phyloP scores from a whole-genome alignment of 2,329 filamentous ascomycete species.

The Apiospora hydei region DNA sequence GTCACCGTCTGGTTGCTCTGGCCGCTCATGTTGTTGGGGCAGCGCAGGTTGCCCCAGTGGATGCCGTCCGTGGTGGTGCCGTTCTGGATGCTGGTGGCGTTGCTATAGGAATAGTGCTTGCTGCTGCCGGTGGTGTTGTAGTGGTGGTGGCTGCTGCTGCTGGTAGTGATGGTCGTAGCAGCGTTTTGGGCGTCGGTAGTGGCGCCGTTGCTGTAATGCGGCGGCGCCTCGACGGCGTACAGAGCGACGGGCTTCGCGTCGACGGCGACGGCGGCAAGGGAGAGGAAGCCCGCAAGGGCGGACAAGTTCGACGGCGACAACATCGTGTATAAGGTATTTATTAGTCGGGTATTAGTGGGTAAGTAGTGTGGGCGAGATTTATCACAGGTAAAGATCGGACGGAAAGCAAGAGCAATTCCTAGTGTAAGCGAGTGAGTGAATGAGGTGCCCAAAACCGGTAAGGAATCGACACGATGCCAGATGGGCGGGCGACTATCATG shows the following conservation, averaged over 20 bases:
- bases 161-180: background rate
- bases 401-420: constrained; percentile 14
- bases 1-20: background rate
- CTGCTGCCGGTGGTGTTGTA: background rate
- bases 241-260: background rate
- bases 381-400: background rate
- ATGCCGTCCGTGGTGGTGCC: background rate
- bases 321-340: background rate
- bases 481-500: constrained; percentile 14
- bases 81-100: background rate
- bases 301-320: background rate
- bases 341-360: background rate
- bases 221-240: background rate
- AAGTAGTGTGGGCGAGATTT: background rate
- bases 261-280: constrained; percentile 6
- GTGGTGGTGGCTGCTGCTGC: background rate
- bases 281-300: constrained; percentile 2
- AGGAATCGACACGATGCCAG: constrained; percentile 12
- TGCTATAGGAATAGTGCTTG: background rate
- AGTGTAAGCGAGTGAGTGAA: constrained; percentile 5
- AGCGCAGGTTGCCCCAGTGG: constrained; percentile 25
- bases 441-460: constrained; percentile 16
- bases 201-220: background rate
- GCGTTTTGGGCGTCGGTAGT: background rate
- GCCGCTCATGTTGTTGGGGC: constrained; percentile 2